phyloP scores from a whole-genome alignment of 129 eudicot species.

The Silybum marianum region DNA sequence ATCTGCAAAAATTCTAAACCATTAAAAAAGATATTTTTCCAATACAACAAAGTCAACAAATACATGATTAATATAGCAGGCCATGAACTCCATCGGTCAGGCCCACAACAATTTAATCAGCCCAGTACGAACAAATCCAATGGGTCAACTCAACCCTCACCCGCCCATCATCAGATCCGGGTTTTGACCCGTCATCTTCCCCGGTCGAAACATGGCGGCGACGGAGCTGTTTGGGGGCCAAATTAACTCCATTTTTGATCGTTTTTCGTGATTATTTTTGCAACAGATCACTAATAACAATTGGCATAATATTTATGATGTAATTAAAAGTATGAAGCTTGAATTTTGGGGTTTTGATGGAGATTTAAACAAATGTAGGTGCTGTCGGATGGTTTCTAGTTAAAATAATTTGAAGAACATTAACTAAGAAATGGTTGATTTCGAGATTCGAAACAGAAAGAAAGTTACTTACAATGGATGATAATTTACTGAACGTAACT shows the following conservation, averaged over 20 bases:
- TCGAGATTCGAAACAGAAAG: background rate
- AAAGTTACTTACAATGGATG: background rate
- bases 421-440: background rate
- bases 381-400: too few relatives aligned
- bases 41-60: too few relatives aligned
- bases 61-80: background rate
- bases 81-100: background rate
- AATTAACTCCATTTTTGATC: background rate
- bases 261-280: background rate
- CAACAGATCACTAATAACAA: background rate
- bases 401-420: too few relatives aligned
- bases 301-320: background rate
- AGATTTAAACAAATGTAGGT: background rate
- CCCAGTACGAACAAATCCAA: background rate
- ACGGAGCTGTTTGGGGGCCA: background rate
- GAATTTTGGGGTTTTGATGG: background rate
- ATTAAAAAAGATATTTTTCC: background rate
- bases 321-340: background rate
- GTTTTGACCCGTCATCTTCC: background rate
- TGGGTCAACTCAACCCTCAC: background rate
- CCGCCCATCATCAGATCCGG: background rate
- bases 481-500: background rate
- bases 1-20: too few relatives aligned
- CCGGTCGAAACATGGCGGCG: background rate
- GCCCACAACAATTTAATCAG: background rate